Evolutionary conservation across 192 early-diverging fungal genomes (phyloP), one percentile per base, ranked within the genome.

Genomic region (Coemansia umbellata): DNA sequence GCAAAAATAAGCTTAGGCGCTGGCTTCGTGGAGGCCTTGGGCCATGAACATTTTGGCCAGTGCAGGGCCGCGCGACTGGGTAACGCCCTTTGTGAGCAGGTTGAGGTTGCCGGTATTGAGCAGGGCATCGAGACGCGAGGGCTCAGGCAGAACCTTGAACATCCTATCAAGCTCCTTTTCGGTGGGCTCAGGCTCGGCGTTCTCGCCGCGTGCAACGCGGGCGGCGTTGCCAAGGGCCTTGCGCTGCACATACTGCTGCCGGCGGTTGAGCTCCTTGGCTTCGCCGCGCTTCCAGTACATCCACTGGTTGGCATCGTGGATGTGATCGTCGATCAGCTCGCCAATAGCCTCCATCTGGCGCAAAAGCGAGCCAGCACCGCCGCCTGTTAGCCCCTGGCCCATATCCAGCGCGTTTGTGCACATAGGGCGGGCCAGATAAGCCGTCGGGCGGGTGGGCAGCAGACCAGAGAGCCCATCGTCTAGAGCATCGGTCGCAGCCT

Each of bases 201-300:
- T 41, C 63, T 86, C 81, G 26, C 91, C 92, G 13, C 68, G 53
- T 11, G 81, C 82, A 31, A 70, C 62, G 35, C 91, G 84, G 24
- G 80, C 63, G 23, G 75, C 78, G 67, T 94, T 92, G 69, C 95
- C 84, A 70, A 84, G 71, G 61, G 82, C 81, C 81, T 87, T 73
- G 56, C 83, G 66, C 57, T 67, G 62, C 24, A 74, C 62, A 36
- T 47, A 78, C 79, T 78, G 82, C 57, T 80, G 80, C 64, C 86
- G 72, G 71, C 85, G 86, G 54, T 81, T 70, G 78, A 93, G 87
- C 63, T 98, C 97, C 67, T 89, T 87, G 53, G 87, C 85, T 65
- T 89, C 78, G 48, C 82, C 86, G 58, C 93, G 86, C 76, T 97
- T 89, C 97, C 97, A 98, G 70, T 90, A 90, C 58, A 90, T 86